Evolutionary conservation across 164 flowering plant species (phyloP).

Genomic region (Annona squamosa): DNA sequence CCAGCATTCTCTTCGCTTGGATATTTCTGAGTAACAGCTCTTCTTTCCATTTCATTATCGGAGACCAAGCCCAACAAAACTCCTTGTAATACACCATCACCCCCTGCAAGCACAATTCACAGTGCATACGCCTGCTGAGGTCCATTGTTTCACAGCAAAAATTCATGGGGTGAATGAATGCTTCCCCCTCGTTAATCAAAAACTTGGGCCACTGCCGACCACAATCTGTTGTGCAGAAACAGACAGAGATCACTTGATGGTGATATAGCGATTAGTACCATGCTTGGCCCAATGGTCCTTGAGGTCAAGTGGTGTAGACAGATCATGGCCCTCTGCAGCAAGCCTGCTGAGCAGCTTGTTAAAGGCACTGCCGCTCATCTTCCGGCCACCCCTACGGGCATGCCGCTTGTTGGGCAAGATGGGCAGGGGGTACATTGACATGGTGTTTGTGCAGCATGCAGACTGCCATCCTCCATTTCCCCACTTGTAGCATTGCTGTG

Average conservation of each 20-base stretch:
- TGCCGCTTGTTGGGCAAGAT: constrained; percentile 30
- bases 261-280: constrained; percentile 39
- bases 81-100: not conserved
- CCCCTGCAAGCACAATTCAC: not conserved
- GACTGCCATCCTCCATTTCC: constrained; percentile 52
- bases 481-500: constrained; percentile 41
- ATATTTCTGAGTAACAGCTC: not conserved
- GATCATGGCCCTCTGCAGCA: constrained; percentile 32
- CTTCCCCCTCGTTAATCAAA: no score
- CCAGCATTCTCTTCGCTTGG: not conserved
- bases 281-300: constrained; percentile 42
- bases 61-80: not conserved
- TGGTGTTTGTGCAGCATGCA: constrained; percentile 42
- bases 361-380: constrained; percentile 34
- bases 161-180: no score
- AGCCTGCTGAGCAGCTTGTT: constrained; percentile 30
- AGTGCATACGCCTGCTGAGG: no score
- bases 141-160: no score
- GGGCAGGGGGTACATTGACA: constrained; percentile 38
- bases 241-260: constrained; percentile 22
- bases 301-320: constrained; percentile 28
- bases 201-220: not conserved
- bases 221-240: not conserved
- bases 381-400: constrained; percentile 33
- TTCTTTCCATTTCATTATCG: not conserved